A percentile compares a stretch with the other conserved stretches of the same genome.
These are phyloP conservation scores for Pichia kudriavzevii DNA, from an alignment of 1,139 yeast species.

Conservation along the genomic window DNA sequence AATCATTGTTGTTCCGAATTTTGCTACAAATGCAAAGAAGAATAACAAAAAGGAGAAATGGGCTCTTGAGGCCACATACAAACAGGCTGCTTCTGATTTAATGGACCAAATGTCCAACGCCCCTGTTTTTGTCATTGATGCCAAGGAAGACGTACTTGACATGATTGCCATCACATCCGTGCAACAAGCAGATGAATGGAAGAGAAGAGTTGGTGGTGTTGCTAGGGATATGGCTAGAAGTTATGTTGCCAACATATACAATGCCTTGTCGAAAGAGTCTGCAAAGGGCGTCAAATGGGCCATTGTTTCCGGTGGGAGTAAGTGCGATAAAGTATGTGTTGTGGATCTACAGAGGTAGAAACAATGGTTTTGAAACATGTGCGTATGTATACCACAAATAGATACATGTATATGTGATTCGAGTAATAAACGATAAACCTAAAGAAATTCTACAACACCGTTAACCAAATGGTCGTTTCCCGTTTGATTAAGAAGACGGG, in stretches of 20 bases:
- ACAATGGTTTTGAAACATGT: no score
- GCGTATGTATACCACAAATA: no score
- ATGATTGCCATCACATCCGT: conserved; percentile 74
- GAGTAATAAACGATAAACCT: no score
- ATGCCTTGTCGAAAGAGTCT: conserved; percentile 64
- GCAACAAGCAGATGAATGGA: conserved; percentile 81
- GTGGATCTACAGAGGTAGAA: conserved; percentile 55
- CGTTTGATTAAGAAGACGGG: no score
- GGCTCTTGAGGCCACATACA: conserved; percentile 71
- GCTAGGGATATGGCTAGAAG: conserved; percentile 64
- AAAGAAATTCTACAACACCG: no score
- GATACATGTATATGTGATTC: no score
- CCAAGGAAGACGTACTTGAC: conserved; percentile 74
- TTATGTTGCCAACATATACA: conserved; percentile 65
- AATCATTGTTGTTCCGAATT: conserved; percentile 57
- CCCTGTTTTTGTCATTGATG: conserved; percentile 71
- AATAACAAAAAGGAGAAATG: conserved; percentile 73
- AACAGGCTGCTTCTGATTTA: conserved; percentile 49
- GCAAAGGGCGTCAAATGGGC: conserved; percentile 68
- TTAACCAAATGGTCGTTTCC: no score
- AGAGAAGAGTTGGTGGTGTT: conserved; percentile 71
- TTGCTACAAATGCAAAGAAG: conserved; percentile 65
- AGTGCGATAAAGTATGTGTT: conserved; percentile 62
- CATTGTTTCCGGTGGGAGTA: conserved; percentile 65
- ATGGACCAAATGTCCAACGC: conserved; percentile 51